Conservation (phyloP, 2,329 filamentous ascomycete genomes). For the Acarospora socialis region DNA sequence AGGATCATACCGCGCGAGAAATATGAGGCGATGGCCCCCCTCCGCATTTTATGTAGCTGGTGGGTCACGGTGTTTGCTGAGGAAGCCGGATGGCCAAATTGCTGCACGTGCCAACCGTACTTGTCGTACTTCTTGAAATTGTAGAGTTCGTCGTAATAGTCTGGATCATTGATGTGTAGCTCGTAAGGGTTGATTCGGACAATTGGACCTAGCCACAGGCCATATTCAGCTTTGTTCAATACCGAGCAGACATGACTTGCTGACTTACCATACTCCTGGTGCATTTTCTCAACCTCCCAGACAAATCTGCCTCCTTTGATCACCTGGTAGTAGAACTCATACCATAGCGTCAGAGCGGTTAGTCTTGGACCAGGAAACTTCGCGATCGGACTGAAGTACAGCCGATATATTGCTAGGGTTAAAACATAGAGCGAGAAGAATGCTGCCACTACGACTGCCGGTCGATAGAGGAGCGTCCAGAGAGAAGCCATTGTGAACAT, state of each 20-base stretch:
- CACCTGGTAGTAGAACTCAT: slow-evolving; percentile 12
- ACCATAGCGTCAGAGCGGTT: too few relatives aligned
- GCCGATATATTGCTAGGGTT: slow-evolving; percentile 1
- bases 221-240: not conserved
- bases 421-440: too few relatives aligned
- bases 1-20: too few relatives aligned
- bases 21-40: too few relatives aligned
- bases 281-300: slow-evolving; percentile 6
- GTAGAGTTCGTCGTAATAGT: not conserved
- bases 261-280: slow-evolving; percentile 3
- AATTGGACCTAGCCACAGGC: slow-evolving; percentile 2
- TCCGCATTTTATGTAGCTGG: too few relatives aligned
- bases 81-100: too few relatives aligned
- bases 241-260: slow-evolving; percentile 1
- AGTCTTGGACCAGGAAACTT: slow-evolving; percentile 4
- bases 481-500: too few relatives aligned
- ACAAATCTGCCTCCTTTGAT: slow-evolving; percentile 7
- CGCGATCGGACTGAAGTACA: slow-evolving; percentile 3
- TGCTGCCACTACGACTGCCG: too few relatives aligned
- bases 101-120: not conserved
- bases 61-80: too few relatives aligned
- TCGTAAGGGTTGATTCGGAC: slow-evolving; percentile 4
- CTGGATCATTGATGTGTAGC: slow-evolving; percentile 3
- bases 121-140: slow-evolving; percentile 1
- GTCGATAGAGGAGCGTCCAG: too few relatives aligned